Evolutionary conservation across 1,284 basidiomycete species (phyloP).

Genomic region (Wallemia hederae): DNA sequence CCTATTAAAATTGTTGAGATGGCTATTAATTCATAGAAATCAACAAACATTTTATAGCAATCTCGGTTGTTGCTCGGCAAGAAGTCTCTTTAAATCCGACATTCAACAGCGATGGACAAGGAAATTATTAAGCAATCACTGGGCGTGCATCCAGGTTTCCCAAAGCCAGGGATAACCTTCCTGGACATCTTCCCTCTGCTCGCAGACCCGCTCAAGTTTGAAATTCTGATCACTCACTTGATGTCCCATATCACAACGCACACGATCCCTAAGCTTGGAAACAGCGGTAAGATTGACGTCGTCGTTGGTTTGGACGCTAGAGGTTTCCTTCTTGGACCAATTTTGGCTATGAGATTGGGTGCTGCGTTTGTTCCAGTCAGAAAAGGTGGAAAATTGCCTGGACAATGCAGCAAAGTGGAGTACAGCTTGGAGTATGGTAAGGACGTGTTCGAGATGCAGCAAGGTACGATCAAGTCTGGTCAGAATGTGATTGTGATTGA

Average conservation of each 20-base stretch:
- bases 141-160: slow-evolving; percentile 45
- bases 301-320: slow-evolving; percentile 87
- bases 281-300: slow-evolving; percentile 53
- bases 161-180: slow-evolving; percentile 25
- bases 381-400: slow-evolving; percentile 82
- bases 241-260: slow-evolving; percentile 46
- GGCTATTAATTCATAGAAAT: background rate
- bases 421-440: slow-evolving; percentile 86
- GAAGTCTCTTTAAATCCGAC: background rate
- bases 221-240: slow-evolving; percentile 72
- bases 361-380: slow-evolving; percentile 90
- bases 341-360: slow-evolving; percentile 65
- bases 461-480: slow-evolving; percentile 47
- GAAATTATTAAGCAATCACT: slow-evolving; percentile 28
- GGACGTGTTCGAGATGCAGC: slow-evolving; percentile 89
- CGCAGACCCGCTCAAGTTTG: slow-evolving; percentile 50
- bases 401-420: slow-evolving; percentile 39
- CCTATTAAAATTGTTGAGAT: background rate
- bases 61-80: background rate
- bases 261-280: slow-evolving; percentile 26
- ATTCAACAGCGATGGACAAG: background rate
- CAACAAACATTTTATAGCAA: background rate
- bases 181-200: slow-evolving; percentile 77
- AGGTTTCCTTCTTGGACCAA: slow-evolving; percentile 81
- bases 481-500: slow-evolving; percentile 72